phyloP scores from a whole-genome alignment of 768 basidiomycete species.

The Ramaria sp. region DNA sequence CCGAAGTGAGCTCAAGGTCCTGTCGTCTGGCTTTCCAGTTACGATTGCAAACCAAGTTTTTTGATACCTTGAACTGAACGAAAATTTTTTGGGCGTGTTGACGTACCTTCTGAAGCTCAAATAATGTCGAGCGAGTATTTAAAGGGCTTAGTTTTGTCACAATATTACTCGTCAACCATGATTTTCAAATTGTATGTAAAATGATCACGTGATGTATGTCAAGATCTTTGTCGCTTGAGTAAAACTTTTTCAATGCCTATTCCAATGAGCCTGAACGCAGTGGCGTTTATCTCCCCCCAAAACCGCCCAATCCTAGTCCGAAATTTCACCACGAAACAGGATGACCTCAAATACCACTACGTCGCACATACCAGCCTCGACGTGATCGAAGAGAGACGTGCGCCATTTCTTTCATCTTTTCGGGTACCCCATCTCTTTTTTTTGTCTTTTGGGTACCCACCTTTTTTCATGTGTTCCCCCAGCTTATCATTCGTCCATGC shows the following conservation, averaged over 20 bases:
- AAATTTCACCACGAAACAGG: slow-evolving; percentile 49
- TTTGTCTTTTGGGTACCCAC: slow-evolving; percentile 9
- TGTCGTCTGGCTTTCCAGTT: too few relatives aligned
- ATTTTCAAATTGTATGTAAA: not conserved
- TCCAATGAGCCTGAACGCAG: slow-evolving; percentile 63
- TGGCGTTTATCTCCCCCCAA: slow-evolving; percentile 77
- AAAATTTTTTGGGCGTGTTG: too few relatives aligned
- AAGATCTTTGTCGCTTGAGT: not conserved
- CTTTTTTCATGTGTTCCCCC: not conserved
- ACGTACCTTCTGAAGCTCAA: too few relatives aligned
- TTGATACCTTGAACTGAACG: too few relatives aligned
- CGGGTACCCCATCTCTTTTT: too few relatives aligned
- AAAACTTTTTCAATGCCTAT: slow-evolving; percentile 38
- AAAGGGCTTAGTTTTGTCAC: too few relatives aligned
- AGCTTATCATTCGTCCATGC: not conserved
- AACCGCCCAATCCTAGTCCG: slow-evolving; percentile 76
- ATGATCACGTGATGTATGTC: not conserved
- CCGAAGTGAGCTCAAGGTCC: too few relatives aligned
- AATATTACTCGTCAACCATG: too few relatives aligned
- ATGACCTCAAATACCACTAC: slow-evolving; percentile 78
- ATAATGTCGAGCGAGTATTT: too few relatives aligned
- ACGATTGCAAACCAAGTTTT: too few relatives aligned
- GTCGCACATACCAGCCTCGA: slow-evolving; percentile 86
- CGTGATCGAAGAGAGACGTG: slow-evolving; percentile 86
- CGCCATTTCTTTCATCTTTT: too few relatives aligned